phyloP scores from a whole-genome alignment of 1,139 yeast genomes.

The Spencermartinsiella ligniputridi region DNA sequence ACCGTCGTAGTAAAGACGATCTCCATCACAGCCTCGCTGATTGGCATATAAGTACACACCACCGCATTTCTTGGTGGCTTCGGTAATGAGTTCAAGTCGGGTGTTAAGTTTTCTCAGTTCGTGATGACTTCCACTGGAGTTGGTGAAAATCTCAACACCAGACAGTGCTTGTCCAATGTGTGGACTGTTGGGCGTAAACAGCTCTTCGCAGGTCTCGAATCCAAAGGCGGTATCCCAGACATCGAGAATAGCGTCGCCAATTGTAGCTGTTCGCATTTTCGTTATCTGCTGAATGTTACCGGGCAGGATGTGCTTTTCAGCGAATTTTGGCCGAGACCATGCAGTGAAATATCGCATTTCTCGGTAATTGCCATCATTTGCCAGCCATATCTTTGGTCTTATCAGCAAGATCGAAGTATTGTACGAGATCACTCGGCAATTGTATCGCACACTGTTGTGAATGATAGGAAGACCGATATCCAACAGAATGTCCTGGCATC shows the following conservation, averaged over 20 bases:
- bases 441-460: conserved; percentile 83
- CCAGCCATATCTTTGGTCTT: conserved; percentile 87
- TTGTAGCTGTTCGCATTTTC: conserved; percentile 54
- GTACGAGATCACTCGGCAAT: conserved; percentile 80
- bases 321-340: conserved; percentile 75
- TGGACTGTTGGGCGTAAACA: conserved; percentile 94
- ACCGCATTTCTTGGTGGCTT: conserved; percentile 94
- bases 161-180: conserved; percentile 88
- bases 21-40: conserved; percentile 98
- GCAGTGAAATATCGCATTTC: conserved; percentile 97
- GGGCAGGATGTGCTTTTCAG: conserved; percentile 72
- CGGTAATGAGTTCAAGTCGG: conserved; percentile 76
- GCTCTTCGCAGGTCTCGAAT: conserved; percentile 95
- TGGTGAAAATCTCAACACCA: conserved; percentile 94
- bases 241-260: conserved; percentile 87
- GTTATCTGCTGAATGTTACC: conserved; percentile 54
- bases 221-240: conserved; percentile 87
- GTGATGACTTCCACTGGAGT: conserved; percentile 95
- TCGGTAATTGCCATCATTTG: conserved; percentile 95
- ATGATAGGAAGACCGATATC: conserved; percentile 95
- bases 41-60: conserved; percentile 91
- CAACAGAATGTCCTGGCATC: conserved; percentile 68
- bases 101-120: conserved; percentile 86
- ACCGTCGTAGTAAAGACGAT: conserved; percentile 92
- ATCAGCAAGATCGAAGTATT: conserved; percentile 77